Evolutionary conservation across 306 rosid genomes (phyloP), one percentile per base, ranked within the genome.

Genomic region (Abrus pulchellus): DNA sequence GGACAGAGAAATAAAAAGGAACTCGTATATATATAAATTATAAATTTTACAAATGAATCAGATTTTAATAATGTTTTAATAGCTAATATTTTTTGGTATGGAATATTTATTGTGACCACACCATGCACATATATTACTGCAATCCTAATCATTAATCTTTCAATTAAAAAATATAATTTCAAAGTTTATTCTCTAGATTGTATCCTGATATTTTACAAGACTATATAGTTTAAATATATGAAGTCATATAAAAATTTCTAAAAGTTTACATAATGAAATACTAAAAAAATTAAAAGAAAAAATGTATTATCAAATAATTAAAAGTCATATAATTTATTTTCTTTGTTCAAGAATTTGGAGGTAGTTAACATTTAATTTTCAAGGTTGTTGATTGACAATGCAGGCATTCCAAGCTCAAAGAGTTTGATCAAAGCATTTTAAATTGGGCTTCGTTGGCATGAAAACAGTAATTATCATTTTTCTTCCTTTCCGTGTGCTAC

Each of bases 341-440:
- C 20, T 20, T 20, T 20, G 20, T 0, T 20, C 20, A 20, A 20
- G 20, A 28, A 68, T 68, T 29, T 30, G 11, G 10, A 47, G 38
- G 59, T 73, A 20, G 20, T 36, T 41, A 55, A 55, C 41, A 20
- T 40, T 7, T 73, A 2, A 27, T 73, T 38, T 55, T 55, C 66
- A 14, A 38, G 54, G 67, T 54, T 54, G 77, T 40, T 72, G 36
- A 32, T 14, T 11, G 53, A 27, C 52, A 55, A 38, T 72, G 52
- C 5, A 10, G 12, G 48, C 49, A 20, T 38, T 72, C 33, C 47
- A 68, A 20, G 72, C 20, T 32, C 34, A 56, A 56, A 0, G 10
- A 4, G 40, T 36, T 36, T 36, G 40, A 36, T 20, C 20, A 20
- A 36, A 36, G 12, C 36, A 30, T 59, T 59, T 59, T 13, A 29